Base-by-base conservation (phyloP, 176 grass and related monocot species). In the Elymus sibiricus region DNA sequence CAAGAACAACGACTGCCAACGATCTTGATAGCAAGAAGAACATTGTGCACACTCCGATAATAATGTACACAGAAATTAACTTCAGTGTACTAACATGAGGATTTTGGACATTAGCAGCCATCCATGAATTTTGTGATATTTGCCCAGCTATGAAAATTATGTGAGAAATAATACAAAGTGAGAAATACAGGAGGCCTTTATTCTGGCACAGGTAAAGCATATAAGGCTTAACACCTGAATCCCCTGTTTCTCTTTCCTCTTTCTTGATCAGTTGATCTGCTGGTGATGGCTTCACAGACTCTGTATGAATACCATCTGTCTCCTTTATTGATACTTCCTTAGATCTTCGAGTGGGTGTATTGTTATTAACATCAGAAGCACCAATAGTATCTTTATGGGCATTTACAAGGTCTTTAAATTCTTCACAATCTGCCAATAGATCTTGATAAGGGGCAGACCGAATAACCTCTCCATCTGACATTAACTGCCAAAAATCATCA, bases 61-160 rank as follows among this genome's bases (percentile, higher is more conserved):
- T 73, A 16, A 95, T 79, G 76, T 98, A 98, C 68, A 98, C 95
- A 27, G 62, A 76, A 63, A 95, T 95, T 84, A 98, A 82, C 58
- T 87, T 90, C 16, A 98, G 87, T 6, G 55, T 83, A 72, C 89
- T 89, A 64, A 98, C 82, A 87, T 79, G 67, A 73, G 91, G 79
- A 74, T 92, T 92, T 63, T 98, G 47, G 71, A 98, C 83, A 82
- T 95, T 93, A 56, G 95, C 91, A 85, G 95, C 95, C 91, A 98
- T 92, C 95, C 95, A 98, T 68, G 93, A 87, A 66, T 95, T 98
- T 77, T 95, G 95, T 37, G 92, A 98, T 88, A 98, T 89, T 90
- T 98, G 95, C 11, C 87, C 95, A 65, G 46, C 17, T 74, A 92
- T 2, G 83, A 98, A 95, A 76, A 92, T 53, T 44, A 92, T 31